phyloP scores from a whole-genome alignment of 768 basidiomycete genomes.

The Termitomyces sp. region DNA sequence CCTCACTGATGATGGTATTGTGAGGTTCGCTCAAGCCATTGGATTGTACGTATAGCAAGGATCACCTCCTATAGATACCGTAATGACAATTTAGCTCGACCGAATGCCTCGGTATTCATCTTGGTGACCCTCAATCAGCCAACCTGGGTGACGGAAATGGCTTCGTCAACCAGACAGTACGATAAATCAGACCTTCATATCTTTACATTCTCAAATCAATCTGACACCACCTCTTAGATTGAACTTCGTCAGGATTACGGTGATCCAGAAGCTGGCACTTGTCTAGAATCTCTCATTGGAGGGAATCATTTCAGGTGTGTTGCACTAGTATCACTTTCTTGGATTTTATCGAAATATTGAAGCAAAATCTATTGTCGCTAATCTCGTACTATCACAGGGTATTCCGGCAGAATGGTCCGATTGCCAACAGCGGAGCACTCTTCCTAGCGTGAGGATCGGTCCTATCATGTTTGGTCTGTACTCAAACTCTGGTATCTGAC shows the following conservation, averaged over 20 bases:
- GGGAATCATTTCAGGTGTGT: conserved; percentile 72
- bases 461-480: neutral
- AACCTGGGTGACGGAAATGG: conserved; percentile 80
- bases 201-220: neutral
- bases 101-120: conserved; percentile 74
- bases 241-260: conserved; percentile 76
- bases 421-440: conserved; percentile 39
- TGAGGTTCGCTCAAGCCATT: conserved; percentile 56
- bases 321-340: neutral
- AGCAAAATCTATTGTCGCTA: neutral
- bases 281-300: conserved; percentile 70
- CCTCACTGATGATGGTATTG: conserved; percentile 47
- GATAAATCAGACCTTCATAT: conserved; percentile 1
- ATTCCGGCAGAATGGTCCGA: conserved; percentile 52
- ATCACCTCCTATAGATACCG: conserved; percentile 16
- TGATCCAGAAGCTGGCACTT: conserved; percentile 58
- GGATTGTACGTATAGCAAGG: conserved; percentile 46
- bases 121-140: conserved; percentile 61
- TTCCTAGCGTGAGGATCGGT: conserved; percentile 37
- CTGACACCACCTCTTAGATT: conserved; percentile 37
- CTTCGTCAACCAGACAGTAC: conserved; percentile 44
- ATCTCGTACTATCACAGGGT: conserved; percentile 26
- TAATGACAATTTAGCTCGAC: conserved; percentile 18
- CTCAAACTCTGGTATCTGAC: neutral
- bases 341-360: neutral